Evolutionary conservation across 2,329 filamentous ascomycete species (phyloP).

Genomic region (Aspergillus pseudoglaucus): DNA sequence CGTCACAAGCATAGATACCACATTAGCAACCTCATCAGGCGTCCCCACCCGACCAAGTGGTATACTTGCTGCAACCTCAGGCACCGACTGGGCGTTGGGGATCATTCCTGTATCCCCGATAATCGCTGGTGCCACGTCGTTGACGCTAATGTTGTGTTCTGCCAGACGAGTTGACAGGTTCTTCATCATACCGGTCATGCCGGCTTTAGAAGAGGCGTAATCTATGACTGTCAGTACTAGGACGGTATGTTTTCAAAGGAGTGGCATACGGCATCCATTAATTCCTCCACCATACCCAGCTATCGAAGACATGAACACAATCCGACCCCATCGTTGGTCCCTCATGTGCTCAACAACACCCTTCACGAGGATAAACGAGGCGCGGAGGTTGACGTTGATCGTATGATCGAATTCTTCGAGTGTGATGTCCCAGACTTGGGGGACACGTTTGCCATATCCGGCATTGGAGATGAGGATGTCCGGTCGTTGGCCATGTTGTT

Average conservation of each 20-base stretch:
- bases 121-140: constrained; percentile 64
- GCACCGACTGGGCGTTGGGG: constrained; percentile 50
- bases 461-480: constrained; percentile 64
- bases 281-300: constrained; percentile 58
- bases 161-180: constrained; percentile 57
- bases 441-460: constrained; percentile 58
- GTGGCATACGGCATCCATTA: constrained; percentile 50
- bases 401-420: constrained; percentile 60
- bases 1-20: constrained; percentile 54
- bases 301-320: constrained; percentile 59
- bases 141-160: constrained; percentile 57
- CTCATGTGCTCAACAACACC: constrained; percentile 57
- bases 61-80: constrained; percentile 55
- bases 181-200: constrained; percentile 59
- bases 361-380: constrained; percentile 57
- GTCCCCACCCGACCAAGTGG: constrained; percentile 54
- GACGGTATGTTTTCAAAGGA: too few relatives aligned
- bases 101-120: constrained; percentile 61
- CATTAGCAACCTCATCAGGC: constrained; percentile 55
- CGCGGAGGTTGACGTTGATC: constrained; percentile 55
- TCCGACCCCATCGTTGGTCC: constrained; percentile 54
- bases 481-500: constrained; percentile 48
- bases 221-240: constrained; percentile 17
- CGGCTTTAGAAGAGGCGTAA: constrained; percentile 56
- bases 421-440: constrained; percentile 51